A percentile compares a stretch with the other conserved stretches of the same genome.
Conservation (phyloP, 192 early-diverging fungal genomes). For the Umbelopsis isabellina region DNA sequence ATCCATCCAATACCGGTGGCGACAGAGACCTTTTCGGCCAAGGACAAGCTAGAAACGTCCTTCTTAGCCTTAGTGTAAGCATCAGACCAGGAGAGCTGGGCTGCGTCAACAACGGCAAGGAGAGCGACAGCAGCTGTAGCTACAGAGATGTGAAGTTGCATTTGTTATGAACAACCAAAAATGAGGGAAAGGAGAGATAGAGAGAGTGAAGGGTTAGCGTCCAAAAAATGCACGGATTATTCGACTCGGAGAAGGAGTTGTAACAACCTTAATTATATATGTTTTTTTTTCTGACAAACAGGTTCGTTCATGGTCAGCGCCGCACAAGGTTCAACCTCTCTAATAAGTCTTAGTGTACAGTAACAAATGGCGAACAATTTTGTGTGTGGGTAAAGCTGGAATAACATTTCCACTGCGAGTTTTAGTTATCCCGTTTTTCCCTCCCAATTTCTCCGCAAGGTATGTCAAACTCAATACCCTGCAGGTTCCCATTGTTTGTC, state of each 20-base stretch:
- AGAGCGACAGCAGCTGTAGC: not conserved
- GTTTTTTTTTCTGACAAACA: not conserved
- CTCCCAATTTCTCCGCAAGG: not conserved
- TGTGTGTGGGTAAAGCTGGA: slow-evolving; percentile 18
- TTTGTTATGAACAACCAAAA: not conserved
- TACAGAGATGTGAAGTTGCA: slow-evolving; percentile 18
- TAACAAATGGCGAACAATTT: not conserved
- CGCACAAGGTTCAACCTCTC: not conserved
- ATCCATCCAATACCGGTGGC: slow-evolving; percentile 50
- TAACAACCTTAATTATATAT: slow-evolving; percentile 3
- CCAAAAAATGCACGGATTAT: not conserved
- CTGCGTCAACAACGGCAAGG: slow-evolving; percentile 8
- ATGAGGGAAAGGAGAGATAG: not conserved
- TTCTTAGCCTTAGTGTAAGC: slow-evolving; percentile 28
- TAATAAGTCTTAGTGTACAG: slow-evolving; percentile 2
- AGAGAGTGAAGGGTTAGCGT: not conserved
- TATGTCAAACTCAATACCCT: not conserved
- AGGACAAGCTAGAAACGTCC: slow-evolving; percentile 40
- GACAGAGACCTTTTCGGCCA: slow-evolving; percentile 51
- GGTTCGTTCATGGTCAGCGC: not conserved
- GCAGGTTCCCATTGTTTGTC: too few species aligned
- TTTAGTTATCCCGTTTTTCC: not conserved
- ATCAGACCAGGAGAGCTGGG: slow-evolving; percentile 27
- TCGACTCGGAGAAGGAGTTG: too few species aligned
- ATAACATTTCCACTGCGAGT: not conserved